Base-by-base conservation (phyloP, 2,329 filamentous ascomycete species). In the Fusarium denticulatum region DNA sequence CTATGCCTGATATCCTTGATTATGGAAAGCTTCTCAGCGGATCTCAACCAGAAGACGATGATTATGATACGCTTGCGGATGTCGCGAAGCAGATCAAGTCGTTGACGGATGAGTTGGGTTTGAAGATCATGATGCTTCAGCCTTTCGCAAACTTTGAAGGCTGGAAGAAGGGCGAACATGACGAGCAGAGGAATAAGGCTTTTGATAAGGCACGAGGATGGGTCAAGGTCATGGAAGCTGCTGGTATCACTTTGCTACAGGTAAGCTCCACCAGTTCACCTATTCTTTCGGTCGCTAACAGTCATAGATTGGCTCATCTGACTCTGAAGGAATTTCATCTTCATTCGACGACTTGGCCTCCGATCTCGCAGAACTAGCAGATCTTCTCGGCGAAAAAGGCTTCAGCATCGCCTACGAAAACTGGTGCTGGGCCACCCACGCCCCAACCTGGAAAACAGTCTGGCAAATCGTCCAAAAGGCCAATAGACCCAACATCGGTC, bases 91-190 rank as follows among this genome's bases (percentile, higher is more conserved):
- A 88, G 43, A 87, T 94, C 56, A 86, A 85, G 58, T 81, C 82
- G 0, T 80, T 92, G 52, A 90, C 88, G 55, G 82, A 87, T 32
- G 83, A 87, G 16, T 83, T 90, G 39, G 81, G 83, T 0, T 81
- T 95, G 3, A 83, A 86, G 40, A 87, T 95, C 63, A 86, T 95
- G 79, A 92, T 94, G 84, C 81, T 95, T 11, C 93, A 95, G 76
- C 92, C 93, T 0, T 95, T 95, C 76, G 84, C 90, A 22, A 93
- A 94, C 75, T 94, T 94, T 65, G 93, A 95, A 76, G 93, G 93
- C 3, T 95, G 93, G 92, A 83, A 86, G 1, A 83, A 85, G 45
- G 89, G 46, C 0, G 30, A 62, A 3, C 50, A 85, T 0, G 89
- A 88, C 4, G 76, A 83, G 2, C 88, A 92, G 79, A 84, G 91